A percentile compares a stretch with the other conserved stretches of the same genome.
Evolutionary conservation across 352 stramenopile genomes (phyloP).

Genomic region (Phytopythium chamaehyphon): DNA sequence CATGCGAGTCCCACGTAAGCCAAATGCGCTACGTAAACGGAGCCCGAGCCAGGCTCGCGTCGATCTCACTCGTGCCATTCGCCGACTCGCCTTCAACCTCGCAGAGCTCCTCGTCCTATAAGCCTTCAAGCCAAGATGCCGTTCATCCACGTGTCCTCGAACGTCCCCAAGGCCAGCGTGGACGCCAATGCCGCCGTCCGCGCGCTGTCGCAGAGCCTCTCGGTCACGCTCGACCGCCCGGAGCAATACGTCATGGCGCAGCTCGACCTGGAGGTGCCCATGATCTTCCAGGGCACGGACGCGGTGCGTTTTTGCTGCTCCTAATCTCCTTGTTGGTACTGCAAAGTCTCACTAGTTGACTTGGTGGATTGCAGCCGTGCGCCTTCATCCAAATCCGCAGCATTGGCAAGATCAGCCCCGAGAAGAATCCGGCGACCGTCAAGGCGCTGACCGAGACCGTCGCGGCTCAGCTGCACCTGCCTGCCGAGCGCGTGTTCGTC

Average conservation of each 20-base stretch:
- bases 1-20: background rate
- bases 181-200: slow-evolving; percentile 22
- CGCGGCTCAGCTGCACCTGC: slow-evolving; percentile 1
- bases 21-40: slow-evolving; percentile 1
- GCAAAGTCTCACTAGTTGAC: background rate
- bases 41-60: background rate
- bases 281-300: slow-evolving; percentile 25
- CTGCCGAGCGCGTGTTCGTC: slow-evolving; percentile 8
- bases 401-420: slow-evolving; percentile 8
- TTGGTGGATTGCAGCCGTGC: slow-evolving; percentile 25
- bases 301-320: slow-evolving; percentile 14
- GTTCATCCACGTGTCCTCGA: slow-evolving; percentile 36
- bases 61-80: background rate
- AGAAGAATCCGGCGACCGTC: slow-evolving; percentile 8
- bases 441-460: slow-evolving; percentile 10
- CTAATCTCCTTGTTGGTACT: background rate
- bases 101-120: background rate
- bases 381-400: slow-evolving; percentile 31
- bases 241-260: slow-evolving; percentile 36
- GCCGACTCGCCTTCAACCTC: background rate
- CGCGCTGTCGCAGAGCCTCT: slow-evolving; percentile 35
- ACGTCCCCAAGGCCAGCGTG: slow-evolving; percentile 30
- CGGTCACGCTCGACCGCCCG: slow-evolving; percentile 25
- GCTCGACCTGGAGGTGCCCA: slow-evolving; percentile 28
- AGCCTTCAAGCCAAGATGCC: slow-evolving; percentile 21